Percentiles rank a stretch among this genome's conserved stretches.
These are phyloP conservation scores for Cercophora samala DNA, from an alignment of 495 filamentous ascomycete species.

Conservation along the genomic window DNA sequence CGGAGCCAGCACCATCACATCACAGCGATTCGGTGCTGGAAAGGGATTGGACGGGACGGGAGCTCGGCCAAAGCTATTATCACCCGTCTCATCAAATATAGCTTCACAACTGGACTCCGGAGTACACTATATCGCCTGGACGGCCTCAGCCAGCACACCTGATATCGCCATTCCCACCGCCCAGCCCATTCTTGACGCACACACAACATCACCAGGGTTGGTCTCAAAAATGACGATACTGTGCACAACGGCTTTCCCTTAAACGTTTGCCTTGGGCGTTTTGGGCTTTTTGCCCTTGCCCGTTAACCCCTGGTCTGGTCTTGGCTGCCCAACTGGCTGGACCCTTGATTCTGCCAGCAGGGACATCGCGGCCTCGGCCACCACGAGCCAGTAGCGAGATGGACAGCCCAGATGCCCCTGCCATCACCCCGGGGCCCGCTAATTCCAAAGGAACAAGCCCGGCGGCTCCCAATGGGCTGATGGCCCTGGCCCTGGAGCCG, in stretches of 20 bases:
- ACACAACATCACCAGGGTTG: not conserved
- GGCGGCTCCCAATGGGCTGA: conserved; percentile 12
- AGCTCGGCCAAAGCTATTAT: not conserved
- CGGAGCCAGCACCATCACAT: not conserved
- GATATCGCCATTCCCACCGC: not conserved
- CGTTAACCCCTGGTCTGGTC: not conserved
- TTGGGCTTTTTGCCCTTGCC: not conserved
- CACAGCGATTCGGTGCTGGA: not conserved
- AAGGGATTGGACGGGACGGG: not conserved
- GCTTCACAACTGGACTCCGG: not conserved
- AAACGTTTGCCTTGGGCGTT: not conserved
- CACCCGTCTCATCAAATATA: not conserved
- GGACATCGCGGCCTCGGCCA: conserved; percentile 10
- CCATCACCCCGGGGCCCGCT: conserved; percentile 12
- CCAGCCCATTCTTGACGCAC: not conserved
- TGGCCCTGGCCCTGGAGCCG: not conserved
- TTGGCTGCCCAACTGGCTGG: conserved; percentile 17
- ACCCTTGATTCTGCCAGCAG: conserved; percentile 10
- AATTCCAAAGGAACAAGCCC: conserved; percentile 3
- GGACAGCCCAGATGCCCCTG: conserved; percentile 13
- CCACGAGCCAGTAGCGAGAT: conserved; percentile 21
- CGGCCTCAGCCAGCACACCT: too few species aligned
- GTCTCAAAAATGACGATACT: not conserved
- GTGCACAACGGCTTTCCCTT: not conserved
- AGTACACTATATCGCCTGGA: too few species aligned